Evolutionary conservation across 2,329 filamentous ascomycete genomes (phyloP), one percentile per base, ranked within the genome.

Genomic region (Fusarium sacchari): DNA sequence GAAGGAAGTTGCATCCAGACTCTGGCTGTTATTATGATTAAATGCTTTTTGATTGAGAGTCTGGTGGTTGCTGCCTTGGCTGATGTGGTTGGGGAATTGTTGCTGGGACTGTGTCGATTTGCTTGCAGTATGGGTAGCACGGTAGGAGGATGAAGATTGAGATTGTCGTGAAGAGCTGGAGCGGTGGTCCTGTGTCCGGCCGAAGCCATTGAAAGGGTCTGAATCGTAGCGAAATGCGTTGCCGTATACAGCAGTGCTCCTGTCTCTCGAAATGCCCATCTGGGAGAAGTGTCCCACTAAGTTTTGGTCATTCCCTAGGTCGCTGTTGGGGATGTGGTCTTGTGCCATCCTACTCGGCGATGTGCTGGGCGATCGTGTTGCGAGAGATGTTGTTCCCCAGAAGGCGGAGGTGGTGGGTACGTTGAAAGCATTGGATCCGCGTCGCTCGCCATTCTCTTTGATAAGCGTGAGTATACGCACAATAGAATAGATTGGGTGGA

Each of bases 371-470:
- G 87, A 86, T 73, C 80, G 81, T 43, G 79, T 64, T 56, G 76
- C 66, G 36, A 77, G 82, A 50, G 90, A 88, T 30, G 85, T 82
- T 71, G 87, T n/a, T 20, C 30, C 88, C 92, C 92, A 94, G 83
- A 71, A 85, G 83, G 67, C 93, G 52, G 86, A 84, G 74, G 93
- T 91, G 24, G 89, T 88, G 46, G 90, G 89, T 49, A 89, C 87
- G 67, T 93, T 86, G 43, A 95, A 85, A 66, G 92, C 92, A 69
- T 90, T 88, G 11, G 92, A 94, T 55, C 92, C 93, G 7, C 90
- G 91, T 61, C 78, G 75, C 34, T 79, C 78, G 61, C 82, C 78
- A 63, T 77, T 60, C 24, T 81, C 81, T 81, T 64, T 26, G 30
- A 24, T 47, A 39, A 34, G 56, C 20, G 73, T 76, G 61, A 78